These are phyloP conservation scores for Austroboletus novae-zelandiae DNA, from an alignment of 1,284 basidiomycete species.

Conservation along the genomic window DNA sequence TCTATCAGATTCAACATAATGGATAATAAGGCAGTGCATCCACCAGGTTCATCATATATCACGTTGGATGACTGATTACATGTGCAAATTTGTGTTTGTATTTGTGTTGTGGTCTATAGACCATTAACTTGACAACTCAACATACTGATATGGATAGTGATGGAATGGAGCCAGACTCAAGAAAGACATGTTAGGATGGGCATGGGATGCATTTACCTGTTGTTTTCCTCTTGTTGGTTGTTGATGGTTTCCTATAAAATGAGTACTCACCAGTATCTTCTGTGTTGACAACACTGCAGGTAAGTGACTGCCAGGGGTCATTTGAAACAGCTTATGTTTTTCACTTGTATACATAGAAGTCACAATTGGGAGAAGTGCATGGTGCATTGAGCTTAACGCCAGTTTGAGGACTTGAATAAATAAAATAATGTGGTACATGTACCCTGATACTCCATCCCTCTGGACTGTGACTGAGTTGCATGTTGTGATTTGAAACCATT, in stretches of 20 bases:
- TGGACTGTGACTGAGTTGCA: no score
- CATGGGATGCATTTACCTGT: constrained; percentile 9
- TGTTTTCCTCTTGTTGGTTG: neutral
- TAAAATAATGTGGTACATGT: no score
- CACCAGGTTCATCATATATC: neutral
- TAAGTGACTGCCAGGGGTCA: neutral
- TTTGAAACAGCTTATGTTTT: neutral
- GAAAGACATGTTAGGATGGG: constrained; percentile 16
- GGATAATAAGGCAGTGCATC: constrained; percentile 20
- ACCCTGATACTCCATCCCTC: no score
- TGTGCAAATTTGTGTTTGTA: no score
- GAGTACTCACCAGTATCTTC: constrained; percentile 19
- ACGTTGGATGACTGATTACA: no score
- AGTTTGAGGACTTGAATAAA: no score
- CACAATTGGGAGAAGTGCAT: neutral
- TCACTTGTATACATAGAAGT: neutral
- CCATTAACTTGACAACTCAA: constrained; percentile 13
- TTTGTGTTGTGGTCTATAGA: constrained; percentile 1
- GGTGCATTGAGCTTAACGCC: no score
- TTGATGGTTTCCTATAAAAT: constrained; percentile 3
- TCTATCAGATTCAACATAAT: constrained; percentile 16
- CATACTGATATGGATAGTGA: constrained; percentile 7
- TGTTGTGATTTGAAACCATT: no score
- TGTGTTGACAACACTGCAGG: constrained; percentile 22
- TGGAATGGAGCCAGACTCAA: constrained; percentile 11